Conservation (phyloP, 2,329 filamentous ascomycete species). For the Fonsecaea monophora region DNA sequence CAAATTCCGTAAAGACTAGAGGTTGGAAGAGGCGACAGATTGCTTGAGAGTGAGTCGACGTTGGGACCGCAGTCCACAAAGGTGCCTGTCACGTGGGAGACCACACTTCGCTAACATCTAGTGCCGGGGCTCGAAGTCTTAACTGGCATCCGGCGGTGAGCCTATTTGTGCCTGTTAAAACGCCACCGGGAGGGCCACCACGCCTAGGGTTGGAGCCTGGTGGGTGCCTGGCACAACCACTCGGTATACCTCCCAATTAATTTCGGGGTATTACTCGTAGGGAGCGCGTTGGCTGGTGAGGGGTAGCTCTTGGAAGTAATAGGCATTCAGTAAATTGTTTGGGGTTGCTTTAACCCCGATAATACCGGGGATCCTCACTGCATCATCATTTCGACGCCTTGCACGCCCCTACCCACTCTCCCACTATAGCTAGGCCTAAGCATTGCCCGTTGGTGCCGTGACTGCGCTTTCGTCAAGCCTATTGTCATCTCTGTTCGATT, state of each 20-base stretch:
- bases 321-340: neutral
- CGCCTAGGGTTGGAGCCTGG: neutral
- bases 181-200: neutral
- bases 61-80: neutral
- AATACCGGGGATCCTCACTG: neutral
- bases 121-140: neutral
- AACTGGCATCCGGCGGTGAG: neutral
- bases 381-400: slow-evolving; percentile 6
- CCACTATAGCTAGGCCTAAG: neutral
- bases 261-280: neutral
- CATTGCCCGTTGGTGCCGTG: neutral
- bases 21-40: neutral
- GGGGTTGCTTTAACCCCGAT: neutral
- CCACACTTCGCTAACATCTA: neutral
- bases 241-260: neutral
- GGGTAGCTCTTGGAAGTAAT: neutral
- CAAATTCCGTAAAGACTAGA: neutral
- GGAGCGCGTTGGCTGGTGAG: neutral
- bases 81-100: neutral
- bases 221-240: neutral
- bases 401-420: too few relatives aligned
- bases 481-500: neutral
- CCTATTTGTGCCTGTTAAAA: neutral
- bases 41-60: neutral
- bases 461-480: neutral